Conservation (phyloP, 805 yeast species). For the Jamesozyma gamospora region DNA sequence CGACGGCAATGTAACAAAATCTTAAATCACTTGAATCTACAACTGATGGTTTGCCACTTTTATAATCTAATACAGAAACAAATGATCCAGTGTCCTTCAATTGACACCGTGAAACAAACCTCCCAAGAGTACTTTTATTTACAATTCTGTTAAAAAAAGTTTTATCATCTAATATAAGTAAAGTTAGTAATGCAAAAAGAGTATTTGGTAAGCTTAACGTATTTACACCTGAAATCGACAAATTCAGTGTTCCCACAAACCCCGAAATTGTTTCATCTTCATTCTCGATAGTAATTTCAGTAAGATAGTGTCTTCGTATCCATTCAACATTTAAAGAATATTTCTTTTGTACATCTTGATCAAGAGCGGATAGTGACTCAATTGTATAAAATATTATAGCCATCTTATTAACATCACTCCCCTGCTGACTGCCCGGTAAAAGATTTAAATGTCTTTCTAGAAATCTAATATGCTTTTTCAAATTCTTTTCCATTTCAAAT, state of each 20-base stretch:
- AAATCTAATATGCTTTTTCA: constrained; percentile 32
- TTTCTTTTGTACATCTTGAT: constrained; percentile 20
- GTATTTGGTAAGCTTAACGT: constrained; percentile 65
- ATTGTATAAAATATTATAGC: constrained; percentile 65
- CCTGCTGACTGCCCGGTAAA: constrained; percentile 46
- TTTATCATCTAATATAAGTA: constrained; percentile 42
- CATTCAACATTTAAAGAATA: constrained; percentile 26
- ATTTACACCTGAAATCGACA: constrained; percentile 8
- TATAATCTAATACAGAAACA: constrained; percentile 32
- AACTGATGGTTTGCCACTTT: constrained; percentile 23
- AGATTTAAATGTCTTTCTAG: constrained; percentile 41
- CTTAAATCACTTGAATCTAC: constrained; percentile 63
- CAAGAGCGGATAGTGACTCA: constrained; percentile 36
- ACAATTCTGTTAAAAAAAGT: constrained; percentile 31
- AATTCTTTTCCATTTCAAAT: neutral
- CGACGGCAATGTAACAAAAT: constrained; percentile 61
- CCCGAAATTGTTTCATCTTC: constrained; percentile 20
- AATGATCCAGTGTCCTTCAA: constrained; percentile 47
- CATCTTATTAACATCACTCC: constrained; percentile 59
- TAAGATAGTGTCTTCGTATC: constrained; percentile 16
- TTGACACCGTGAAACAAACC: constrained; percentile 54
- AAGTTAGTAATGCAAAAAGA: constrained; percentile 53
- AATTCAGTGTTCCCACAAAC: constrained; percentile 17
- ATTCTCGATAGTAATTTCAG: constrained; percentile 26
- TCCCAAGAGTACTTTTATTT: constrained; percentile 36